Conservation (phyloP, 768 basidiomycete species). For the Mycena alexandri region DNA sequence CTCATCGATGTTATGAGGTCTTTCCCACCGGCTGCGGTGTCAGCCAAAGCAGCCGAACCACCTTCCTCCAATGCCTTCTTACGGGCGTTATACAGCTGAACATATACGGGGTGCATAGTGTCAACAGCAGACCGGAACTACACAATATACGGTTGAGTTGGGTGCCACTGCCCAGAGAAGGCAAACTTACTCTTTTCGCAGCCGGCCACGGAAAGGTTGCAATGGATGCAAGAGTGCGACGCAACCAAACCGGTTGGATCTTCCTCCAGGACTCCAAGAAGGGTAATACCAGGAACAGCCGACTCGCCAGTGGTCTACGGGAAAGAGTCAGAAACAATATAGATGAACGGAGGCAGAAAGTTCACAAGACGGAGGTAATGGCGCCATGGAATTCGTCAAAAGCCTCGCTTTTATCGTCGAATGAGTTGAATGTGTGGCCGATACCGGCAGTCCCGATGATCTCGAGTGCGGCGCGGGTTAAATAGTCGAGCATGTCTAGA, state of each 20-base stretch:
- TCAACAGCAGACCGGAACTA: slow-evolving; percentile 43
- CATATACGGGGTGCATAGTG: slow-evolving; percentile 41
- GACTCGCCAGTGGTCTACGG: slow-evolving; percentile 42
- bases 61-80: slow-evolving; percentile 36
- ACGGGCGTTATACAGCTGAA: slow-evolving; percentile 33
- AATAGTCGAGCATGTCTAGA: slow-evolving; percentile 39
- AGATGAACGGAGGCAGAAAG: neutral
- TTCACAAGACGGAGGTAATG: slow-evolving; percentile 30
- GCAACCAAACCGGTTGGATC: slow-evolving; percentile 42
- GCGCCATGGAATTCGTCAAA: slow-evolving; percentile 36
- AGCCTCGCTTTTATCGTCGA: slow-evolving; percentile 28
- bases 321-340: neutral
- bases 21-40: slow-evolving; percentile 37
- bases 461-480: slow-evolving; percentile 41
- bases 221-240: slow-evolving; percentile 35
- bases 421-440: slow-evolving; percentile 36
- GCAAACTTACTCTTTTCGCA: slow-evolving; percentile 33
- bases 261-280: slow-evolving; percentile 42
- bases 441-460: slow-evolving; percentile 43
- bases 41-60: slow-evolving; percentile 38
- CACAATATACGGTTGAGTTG: neutral
- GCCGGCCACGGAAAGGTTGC: slow-evolving; percentile 42
- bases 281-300: slow-evolving; percentile 42
- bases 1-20: slow-evolving; percentile 43
- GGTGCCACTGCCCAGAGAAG: neutral